Evolutionary conservation across 2,329 filamentous ascomycete genomes (phyloP), one percentile per base, ranked within the genome.

Genomic region (Phialophora chinensis): DNA sequence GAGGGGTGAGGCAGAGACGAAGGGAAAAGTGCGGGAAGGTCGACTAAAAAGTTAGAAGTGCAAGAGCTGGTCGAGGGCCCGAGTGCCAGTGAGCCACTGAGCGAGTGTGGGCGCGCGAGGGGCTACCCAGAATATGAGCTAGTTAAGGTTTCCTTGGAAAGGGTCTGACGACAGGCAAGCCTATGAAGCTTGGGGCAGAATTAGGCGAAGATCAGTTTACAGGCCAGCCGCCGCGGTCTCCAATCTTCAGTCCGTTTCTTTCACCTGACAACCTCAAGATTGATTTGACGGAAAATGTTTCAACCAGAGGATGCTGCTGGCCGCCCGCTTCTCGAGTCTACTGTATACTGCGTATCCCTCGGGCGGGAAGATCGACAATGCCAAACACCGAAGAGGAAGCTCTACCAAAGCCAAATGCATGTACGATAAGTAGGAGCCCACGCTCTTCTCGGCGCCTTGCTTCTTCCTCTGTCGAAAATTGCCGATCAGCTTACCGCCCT

Each of bases 11-110:
- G 63, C 68, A 66, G 62, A 69, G 59, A 59, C 66, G 38, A 31
- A 69, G 68, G 68, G 65, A 72, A 70, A 63, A 64, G 66, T 55
- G 62, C 60, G 49, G 66, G 66, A 71, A 61, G 63, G 67, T 69
- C 52, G 60, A 57, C 49, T 60, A 35, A 42, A 60, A 61, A 59
- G 57, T 65, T 54, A 59, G 55, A 52, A 27, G 50, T 42, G 42
- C 54, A 55, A 47, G 44, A 53, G 47, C 29, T 25, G 49, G 59
- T 38, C 27, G 49, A 47, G 44, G 29, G 44, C 58, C 47, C 58
- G 29, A 31, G 17, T 31, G 52, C 29, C 27, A 17, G 27, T 8
- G 29, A 31, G 29, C 29, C 29, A 31, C 29, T 31, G 25, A 14
- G 20, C n/a, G 57, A 11, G 31, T 35, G 35, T 17, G 55, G 33